Percentiles rank a stretch among this genome's conserved stretches.
Conservation (phyloP, 1,284 basidiomycete genomes). For the Lentinula novae-zelandiae region DNA sequence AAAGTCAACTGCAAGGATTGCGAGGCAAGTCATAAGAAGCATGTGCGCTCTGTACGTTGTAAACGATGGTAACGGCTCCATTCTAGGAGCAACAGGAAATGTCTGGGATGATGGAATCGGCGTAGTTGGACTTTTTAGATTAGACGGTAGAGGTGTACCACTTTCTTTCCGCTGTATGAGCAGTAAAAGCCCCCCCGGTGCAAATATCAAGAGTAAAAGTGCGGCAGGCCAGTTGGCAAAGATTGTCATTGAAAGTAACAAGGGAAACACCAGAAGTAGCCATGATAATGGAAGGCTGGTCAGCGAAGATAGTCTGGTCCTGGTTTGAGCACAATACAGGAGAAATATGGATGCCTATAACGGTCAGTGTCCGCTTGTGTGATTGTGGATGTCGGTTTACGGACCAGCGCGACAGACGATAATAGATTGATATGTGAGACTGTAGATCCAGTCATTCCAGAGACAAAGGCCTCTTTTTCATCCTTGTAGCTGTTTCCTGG, state of each 20-base stretch:
- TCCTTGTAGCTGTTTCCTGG: slow-evolving; percentile 58
- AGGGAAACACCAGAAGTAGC: slow-evolving; percentile 65
- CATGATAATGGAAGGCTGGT: slow-evolving; percentile 56
- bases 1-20: slow-evolving; percentile 97
- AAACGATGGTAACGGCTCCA: slow-evolving; percentile 62
- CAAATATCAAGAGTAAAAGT: slow-evolving; percentile 49
- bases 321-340: slow-evolving; percentile 55
- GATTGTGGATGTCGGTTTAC: slow-evolving; percentile 25
- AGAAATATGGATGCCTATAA: slow-evolving; percentile 67
- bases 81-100: slow-evolving; percentile 13
- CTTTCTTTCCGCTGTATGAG: slow-evolving; percentile 38
- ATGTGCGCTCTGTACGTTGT: slow-evolving; percentile 93
- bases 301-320: slow-evolving; percentile 33
- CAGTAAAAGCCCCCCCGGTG: slow-evolving; percentile 38
- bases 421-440: slow-evolving; percentile 75
- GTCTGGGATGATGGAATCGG: slow-evolving; percentile 17
- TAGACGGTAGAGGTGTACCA: slow-evolving; percentile 50
- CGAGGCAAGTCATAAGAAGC: slow-evolving; percentile 90
- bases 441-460: slow-evolving; percentile 75
- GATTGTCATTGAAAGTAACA: slow-evolving; percentile 77
- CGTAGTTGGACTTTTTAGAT: slow-evolving; percentile 22
- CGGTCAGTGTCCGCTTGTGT: slow-evolving; percentile 17
- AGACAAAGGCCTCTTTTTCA: slow-evolving; percentile 86
- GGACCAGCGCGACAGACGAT: slow-evolving; percentile 69
- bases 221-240: slow-evolving; percentile 57